A percentile compares a stretch with the other conserved stretches of the same genome.
Evolutionary conservation across 768 basidiomycete genomes (phyloP).

Genomic region (Mrakia frigida): DNA sequence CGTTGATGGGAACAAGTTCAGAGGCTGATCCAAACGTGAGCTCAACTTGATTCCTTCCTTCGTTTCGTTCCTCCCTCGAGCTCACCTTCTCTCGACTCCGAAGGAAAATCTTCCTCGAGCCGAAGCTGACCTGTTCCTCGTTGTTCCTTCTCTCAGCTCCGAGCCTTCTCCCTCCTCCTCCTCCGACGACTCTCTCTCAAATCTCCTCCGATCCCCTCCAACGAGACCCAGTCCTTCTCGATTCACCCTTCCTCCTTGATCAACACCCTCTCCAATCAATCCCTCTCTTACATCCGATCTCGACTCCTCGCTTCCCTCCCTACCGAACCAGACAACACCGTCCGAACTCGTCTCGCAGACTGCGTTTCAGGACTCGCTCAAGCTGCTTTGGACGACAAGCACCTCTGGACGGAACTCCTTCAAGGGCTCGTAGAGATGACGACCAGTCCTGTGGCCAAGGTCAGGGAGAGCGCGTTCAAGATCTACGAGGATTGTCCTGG

Average conservation of each 20-base stretch:
- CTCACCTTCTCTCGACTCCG: background rate
- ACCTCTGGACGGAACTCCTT: conserved; percentile 18
- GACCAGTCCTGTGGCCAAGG: background rate
- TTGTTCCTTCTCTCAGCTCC: background rate
- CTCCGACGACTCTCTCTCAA: conserved; percentile 29
- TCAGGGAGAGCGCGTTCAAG: conserved; percentile 27
- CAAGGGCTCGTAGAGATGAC: background rate
- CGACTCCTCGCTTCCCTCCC: conserved; percentile 17
- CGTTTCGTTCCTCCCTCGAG: background rate
- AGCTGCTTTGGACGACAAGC: conserved; percentile 22
- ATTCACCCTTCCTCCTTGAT: conserved; percentile 15
- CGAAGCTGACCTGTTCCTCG: background rate
- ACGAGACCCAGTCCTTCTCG: background rate
- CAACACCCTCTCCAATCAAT: conserved; percentile 16
- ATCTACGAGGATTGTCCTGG: conserved; percentile 27
- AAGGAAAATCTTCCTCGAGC: background rate
- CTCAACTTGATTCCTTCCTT: background rate
- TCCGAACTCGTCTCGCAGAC: conserved; percentile 11
- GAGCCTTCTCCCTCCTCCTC: conserved; percentile 27
- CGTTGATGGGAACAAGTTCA: conserved; percentile 22
- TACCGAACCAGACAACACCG: conserved; percentile 17
- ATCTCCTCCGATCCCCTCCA: conserved; percentile 7
- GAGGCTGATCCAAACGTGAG: conserved; percentile 10
- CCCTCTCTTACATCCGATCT: conserved; percentile 12
- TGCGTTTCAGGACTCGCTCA: conserved; percentile 25